These are phyloP conservation scores for Euphorbia peplus DNA, from an alignment of 345 rosid species.

Conservation along the genomic window DNA sequence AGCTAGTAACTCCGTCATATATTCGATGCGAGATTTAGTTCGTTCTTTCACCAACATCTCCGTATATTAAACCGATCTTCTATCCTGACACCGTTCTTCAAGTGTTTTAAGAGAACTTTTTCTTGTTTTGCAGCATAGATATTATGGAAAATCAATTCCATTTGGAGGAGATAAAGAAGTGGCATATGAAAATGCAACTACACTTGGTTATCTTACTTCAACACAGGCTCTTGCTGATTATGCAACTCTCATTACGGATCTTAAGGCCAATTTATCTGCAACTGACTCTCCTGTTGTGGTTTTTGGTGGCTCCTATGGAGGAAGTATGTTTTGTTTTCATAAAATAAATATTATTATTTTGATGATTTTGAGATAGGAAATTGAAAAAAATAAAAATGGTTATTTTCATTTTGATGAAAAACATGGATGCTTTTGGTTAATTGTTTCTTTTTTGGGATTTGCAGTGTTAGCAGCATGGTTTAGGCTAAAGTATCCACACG, in stretches of 20 bases:
- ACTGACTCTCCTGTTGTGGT: conserved; percentile 56
- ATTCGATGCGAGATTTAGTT: no score
- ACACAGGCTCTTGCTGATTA: conserved; percentile 64
- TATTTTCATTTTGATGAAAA: not conserved
- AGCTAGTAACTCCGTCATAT: no score
- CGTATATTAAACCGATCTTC: no score
- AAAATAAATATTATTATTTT: no score
- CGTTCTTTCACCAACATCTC: no score
- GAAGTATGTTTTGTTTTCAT: no score
- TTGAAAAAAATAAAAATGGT: no score
- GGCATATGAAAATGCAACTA: conserved; percentile 47
- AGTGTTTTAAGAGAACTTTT: no score
- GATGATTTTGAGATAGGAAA: conserved; percentile 1
- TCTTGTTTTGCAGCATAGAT: conserved; percentile 49
- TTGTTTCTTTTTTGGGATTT: not conserved
- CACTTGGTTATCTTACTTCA: conserved; percentile 47
- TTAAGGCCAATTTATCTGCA: conserved; percentile 54
- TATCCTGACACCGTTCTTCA: no score
- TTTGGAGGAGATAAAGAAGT: conserved; percentile 44
- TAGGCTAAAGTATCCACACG: conserved; percentile 49
- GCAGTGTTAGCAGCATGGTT: conserved; percentile 60
- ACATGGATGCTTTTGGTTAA: no score
- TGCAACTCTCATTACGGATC: conserved; percentile 43
- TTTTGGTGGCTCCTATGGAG: conserved; percentile 73
- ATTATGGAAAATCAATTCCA: conserved; percentile 56